Evolutionary conservation across 768 basidiomycete genomes (phyloP).

Genomic region (Suillus placidus): DNA sequence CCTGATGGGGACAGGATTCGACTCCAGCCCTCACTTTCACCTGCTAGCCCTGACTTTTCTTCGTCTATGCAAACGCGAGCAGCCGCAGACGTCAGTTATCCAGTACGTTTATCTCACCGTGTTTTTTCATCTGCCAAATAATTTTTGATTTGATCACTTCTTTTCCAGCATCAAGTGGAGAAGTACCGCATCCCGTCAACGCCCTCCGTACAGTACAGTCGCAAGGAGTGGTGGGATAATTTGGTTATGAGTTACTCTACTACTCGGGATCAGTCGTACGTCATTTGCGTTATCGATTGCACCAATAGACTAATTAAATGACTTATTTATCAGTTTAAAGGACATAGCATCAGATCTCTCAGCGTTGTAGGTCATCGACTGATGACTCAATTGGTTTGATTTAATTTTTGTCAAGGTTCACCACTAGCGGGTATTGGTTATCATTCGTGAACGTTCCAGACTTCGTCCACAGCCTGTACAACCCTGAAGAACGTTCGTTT

Average conservation of each 20-base stretch:
- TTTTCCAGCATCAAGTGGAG: conserved; percentile 22
- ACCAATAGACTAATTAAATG: conserved; percentile 8
- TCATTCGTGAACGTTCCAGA: conserved; percentile 65
- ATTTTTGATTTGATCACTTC: background rate
- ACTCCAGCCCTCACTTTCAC: conserved; percentile 36
- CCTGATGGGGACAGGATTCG: conserved; percentile 30
- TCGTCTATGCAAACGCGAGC: conserved; percentile 31
- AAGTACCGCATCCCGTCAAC: conserved; percentile 32
- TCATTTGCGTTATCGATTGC: conserved; percentile 4
- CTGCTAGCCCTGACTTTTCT: conserved; percentile 34
- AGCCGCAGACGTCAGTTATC: conserved; percentile 28
- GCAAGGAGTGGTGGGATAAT: conserved; percentile 51
- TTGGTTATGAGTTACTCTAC: conserved; percentile 46
- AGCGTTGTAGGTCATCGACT: conserved; percentile 46
- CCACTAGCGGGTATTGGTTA: conserved; percentile 65
- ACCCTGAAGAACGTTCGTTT: conserved; percentile 51
- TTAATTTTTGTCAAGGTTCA: conserved; percentile 49
- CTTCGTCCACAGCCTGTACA: conserved; percentile 54
- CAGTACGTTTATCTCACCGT: conserved; percentile 21
- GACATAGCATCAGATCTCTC: conserved; percentile 54
- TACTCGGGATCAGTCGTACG: conserved; percentile 48
- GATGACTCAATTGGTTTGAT: background rate
- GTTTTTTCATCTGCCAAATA: background rate
- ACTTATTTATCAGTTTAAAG: conserved; percentile 39
- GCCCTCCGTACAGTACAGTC: conserved; percentile 35